Base-by-base conservation (phyloP, 768 basidiomycete genomes). In the Tulasnella sp. region DNA sequence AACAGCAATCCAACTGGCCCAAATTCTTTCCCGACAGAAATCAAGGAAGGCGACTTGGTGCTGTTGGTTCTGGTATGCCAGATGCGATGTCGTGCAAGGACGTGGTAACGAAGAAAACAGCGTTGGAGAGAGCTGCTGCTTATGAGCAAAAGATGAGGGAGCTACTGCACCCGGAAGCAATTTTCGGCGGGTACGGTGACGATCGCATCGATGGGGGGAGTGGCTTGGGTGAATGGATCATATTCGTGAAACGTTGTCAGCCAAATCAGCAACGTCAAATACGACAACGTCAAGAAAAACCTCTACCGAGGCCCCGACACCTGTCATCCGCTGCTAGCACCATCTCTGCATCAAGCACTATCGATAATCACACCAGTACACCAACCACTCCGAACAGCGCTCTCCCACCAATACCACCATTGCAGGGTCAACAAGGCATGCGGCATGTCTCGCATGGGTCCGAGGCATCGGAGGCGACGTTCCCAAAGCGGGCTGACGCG, bases 131-230 rank as follows among this genome's bases (percentile, higher is more conserved):
- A 3, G 65, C 65, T 42, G 42, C 55, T 11, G 65, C 63, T 19
- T 70, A 68, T 30, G 69, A 66, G 26, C 45, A 32, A 34, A 70
- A 67, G 64, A 65, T 68, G 23, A 64, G 65, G 29, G 66, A 70
- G 56, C 50, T 70, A 15, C 47, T 58, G 19, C 48, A 21, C 11
- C 23, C 60, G 43, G 62, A 62, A n/a, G 54, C 63, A 30, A 38
- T 38, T 15, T 38, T 38, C 34, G 34, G 5, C 15, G n/a, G n/a
- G n/a, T n/a, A n/a, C n/a, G 34, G 34, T 38, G 34, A 38, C 15
- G 34, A 38, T 5, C 34, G 15, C 7, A 7, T 7, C 15, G 34
- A 38, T 38, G 34, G 34, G 34, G 34, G 15, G 34, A 66, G 65
- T 10, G 63, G 69, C 29, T 43, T 68, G 30, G 56, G 55, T 1